Conservation (phyloP, 2,329 filamentous ascomycete species). For the Capronia epimyces region DNA sequence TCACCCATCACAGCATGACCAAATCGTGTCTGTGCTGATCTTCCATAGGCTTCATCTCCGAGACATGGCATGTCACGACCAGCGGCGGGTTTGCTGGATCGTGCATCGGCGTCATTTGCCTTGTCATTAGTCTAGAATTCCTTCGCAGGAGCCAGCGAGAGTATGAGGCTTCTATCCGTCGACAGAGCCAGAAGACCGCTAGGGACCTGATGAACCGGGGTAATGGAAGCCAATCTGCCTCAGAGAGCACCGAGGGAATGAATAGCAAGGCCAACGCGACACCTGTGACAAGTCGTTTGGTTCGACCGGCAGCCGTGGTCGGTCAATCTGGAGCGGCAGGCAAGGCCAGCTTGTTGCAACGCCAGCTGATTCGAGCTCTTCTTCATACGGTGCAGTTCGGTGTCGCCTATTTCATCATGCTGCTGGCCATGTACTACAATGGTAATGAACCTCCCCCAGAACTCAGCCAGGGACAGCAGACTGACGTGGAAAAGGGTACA, state of each 20-base stretch:
- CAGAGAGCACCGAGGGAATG: no score
- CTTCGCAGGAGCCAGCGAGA: slow-evolving; percentile 66
- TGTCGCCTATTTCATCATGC: slow-evolving; percentile 74
- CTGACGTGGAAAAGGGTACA: no score
- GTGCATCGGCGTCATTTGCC: slow-evolving; percentile 70
- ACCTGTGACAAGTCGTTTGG: slow-evolving; percentile 4
- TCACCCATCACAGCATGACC: no score
- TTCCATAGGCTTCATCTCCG: slow-evolving; percentile 57
- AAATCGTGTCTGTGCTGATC: no score
- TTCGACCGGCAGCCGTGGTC: neutral
- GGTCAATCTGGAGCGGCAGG: slow-evolving; percentile 19
- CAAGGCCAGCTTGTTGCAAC: slow-evolving; percentile 16
- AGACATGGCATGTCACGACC: slow-evolving; percentile 64
- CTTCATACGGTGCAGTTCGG: slow-evolving; percentile 46
- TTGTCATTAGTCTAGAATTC: slow-evolving; percentile 66
- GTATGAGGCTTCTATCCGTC: slow-evolving; percentile 57
- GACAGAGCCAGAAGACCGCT: slow-evolving; percentile 21
- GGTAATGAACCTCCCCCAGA: no score
- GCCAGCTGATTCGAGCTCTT: slow-evolving; percentile 16
- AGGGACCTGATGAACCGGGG: no score
- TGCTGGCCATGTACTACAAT: slow-evolving; percentile 60
- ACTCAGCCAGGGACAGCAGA: no score
- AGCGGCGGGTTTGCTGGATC: slow-evolving; percentile 69
- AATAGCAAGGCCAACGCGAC: neutral
- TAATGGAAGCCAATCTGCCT: no score